Conservation (phyloP, 202 grass and related monocot genomes). For the Digitaria exilis region DNA sequence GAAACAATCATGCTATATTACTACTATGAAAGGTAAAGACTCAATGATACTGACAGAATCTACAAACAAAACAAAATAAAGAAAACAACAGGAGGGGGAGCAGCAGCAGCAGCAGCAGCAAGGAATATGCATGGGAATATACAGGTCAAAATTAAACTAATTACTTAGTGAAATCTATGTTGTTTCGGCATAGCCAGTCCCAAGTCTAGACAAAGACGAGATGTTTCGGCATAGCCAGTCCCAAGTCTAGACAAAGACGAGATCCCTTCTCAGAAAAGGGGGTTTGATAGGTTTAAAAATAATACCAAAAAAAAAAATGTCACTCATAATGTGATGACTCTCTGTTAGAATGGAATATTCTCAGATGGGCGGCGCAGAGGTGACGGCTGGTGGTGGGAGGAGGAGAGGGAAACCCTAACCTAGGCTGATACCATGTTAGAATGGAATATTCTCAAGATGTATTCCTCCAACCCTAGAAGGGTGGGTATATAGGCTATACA, state of each 20-base stretch:
- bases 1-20: not conserved
- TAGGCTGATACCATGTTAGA: too few species aligned
- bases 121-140: slow-evolving; percentile 16
- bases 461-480: too few species aligned
- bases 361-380: too few species aligned
- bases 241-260: too few species aligned
- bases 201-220: slow-evolving; percentile 59
- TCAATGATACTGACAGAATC: slow-evolving; percentile 8
- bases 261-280: not conserved
- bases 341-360: too few species aligned
- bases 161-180: slow-evolving; percentile 1
- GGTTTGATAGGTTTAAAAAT: not conserved
- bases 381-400: too few species aligned
- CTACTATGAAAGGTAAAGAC: slow-evolving; percentile 21
- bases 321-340: not conserved
- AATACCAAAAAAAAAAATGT: too few species aligned
- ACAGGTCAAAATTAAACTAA: slow-evolving; percentile 16
- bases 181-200: not conserved
- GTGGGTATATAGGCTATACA: too few species aligned
- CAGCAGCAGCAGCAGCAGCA: slow-evolving; percentile 57
- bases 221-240: not conserved
- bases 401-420: too few species aligned
- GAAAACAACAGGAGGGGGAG: not conserved
- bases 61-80: slow-evolving; percentile 9
- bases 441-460: too few species aligned